Base-by-base conservation (phyloP, 1,284 basidiomycete species). In the Peniophora sp. region DNA sequence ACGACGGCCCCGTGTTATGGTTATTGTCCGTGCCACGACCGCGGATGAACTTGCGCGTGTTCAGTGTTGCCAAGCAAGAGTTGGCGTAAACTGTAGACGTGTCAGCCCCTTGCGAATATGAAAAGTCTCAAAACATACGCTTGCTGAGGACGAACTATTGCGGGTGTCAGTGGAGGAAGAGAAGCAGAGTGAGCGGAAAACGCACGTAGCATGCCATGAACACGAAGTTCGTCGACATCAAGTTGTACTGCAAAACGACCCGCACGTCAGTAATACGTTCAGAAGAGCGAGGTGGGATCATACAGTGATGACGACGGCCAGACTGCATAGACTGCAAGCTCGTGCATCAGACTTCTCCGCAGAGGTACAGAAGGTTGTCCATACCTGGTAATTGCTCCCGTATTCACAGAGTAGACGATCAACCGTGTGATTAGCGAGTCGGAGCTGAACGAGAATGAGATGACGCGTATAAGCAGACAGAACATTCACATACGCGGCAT, bases 61-160 rank as follows among this genome's bases (percentile, higher is more conserved):
- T 75, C 14, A 75, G 58, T 3, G 83, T 81, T 51, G 82, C 80
- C 58, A 85, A 69, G 61, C 81, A 82, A 3, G 83, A 85, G 51
- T 83, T 78, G 1, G 75, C 79, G 58, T 85, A 86, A 25, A 85
- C 83, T 85, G 52, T 2, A 48, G 45, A 16, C 19, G 10, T 38
- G 52, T 22, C 34, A 23, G 46, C 50, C 48, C 16, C 38, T 41
- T 6, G 38, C 41, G 44, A 39, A 41, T 38, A 48, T n/a, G 17
- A 35, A 23, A 34, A 34, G 45, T n/a, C 36, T 12, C 34, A 19
- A 43, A 51, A 61, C 79, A 57, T 60, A 85, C 83, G 59, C 66
- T 85, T 85, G 64, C 78, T 81, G 49, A 85, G 64, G 48, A 80
- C 72, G 53, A 85, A 83, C 27, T 32, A 12, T 32, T 32, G 27